Evolutionary conservation across 1,284 basidiomycete genomes (phyloP).

Genomic region (Moesziomyces antarcticus): DNA sequence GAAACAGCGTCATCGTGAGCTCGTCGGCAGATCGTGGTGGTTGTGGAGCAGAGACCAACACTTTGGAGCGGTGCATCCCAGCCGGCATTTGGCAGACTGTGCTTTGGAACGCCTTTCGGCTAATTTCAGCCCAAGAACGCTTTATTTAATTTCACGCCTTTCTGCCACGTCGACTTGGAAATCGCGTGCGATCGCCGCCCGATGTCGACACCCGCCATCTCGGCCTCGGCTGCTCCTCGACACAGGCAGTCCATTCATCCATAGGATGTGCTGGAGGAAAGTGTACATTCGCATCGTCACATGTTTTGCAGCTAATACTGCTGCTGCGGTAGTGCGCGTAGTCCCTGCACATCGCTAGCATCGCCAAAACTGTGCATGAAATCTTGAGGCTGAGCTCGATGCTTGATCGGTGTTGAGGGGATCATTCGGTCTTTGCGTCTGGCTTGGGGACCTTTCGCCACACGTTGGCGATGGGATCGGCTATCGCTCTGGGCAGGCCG

Average conservation of each 20-base stretch:
- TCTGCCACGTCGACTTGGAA: constrained; percentile 3
- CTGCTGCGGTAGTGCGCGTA: too few relatives aligned
- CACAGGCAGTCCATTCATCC: too few relatives aligned
- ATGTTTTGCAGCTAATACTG: not conserved
- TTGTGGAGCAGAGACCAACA: constrained; percentile 1
- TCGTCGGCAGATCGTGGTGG: not conserved
- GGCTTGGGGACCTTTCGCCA: constrained; percentile 4
- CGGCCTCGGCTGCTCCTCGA: too few relatives aligned
- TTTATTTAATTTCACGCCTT: too few relatives aligned
- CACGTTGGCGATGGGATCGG: constrained; percentile 10
- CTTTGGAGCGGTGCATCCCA: not conserved
- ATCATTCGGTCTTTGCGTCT: constrained; percentile 13
- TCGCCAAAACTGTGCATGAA: too few relatives aligned
- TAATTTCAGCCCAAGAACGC: not conserved
- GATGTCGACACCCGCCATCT: too few relatives aligned
- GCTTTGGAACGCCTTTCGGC: not conserved
- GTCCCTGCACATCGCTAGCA: too few relatives aligned
- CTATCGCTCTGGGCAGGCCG: constrained; percentile 27
- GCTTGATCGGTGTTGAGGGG: not conserved
- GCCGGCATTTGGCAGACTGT: too few relatives aligned
- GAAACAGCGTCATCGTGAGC: constrained; percentile 37
- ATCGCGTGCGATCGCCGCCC: too few relatives aligned
- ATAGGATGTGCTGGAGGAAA: too few relatives aligned
- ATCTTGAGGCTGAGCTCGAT: too few relatives aligned
- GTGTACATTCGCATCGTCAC: not conserved